Evolutionary conservation across 2,329 filamentous ascomycete species (phyloP).

Genomic region (Ampelomyces quisqualis): DNA sequence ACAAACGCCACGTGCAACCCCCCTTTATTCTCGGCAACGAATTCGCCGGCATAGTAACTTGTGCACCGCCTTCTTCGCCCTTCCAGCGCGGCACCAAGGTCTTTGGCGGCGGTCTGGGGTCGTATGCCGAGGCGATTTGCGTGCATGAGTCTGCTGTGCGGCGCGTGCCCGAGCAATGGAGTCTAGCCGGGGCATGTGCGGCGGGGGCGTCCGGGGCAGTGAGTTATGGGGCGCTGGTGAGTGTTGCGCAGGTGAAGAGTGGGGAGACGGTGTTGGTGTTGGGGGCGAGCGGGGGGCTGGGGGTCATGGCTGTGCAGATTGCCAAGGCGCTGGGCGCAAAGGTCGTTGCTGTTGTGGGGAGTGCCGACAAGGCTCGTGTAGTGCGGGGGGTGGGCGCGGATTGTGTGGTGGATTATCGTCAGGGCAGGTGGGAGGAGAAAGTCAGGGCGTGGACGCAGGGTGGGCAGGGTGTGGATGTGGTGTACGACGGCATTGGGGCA

Average conservation of each 20-base stretch:
- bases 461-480: conserved; percentile 56
- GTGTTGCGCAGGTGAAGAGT: conserved; percentile 44
- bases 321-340: conserved; percentile 55
- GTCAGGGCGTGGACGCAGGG: conserved; percentile 52
- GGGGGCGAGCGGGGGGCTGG: conserved; percentile 58
- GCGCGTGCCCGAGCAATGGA: conserved; percentile 50
- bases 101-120: conserved; percentile 55
- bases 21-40: conserved; percentile 63
- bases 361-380: conserved; percentile 49
- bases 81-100: conserved; percentile 54
- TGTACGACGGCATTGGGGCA: conserved; percentile 60
- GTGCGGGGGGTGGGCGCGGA: conserved; percentile 47
- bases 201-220: conserved; percentile 57
- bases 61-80: conserved; percentile 33
- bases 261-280: conserved; percentile 58
- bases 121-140: conserved; percentile 56
- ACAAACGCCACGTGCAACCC: conserved; percentile 56
- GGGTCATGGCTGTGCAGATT: conserved; percentile 58
- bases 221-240: conserved; percentile 54
- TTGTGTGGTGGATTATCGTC: conserved; percentile 47
- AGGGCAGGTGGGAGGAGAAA: conserved; percentile 52
- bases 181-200: conserved; percentile 54
- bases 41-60: conserved; percentile 57
- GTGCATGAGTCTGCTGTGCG: conserved; percentile 46
- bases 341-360: conserved; percentile 57